Conservation (phyloP, 371 early-diverging fungal species). For the Scutellospora calospora region DNA sequence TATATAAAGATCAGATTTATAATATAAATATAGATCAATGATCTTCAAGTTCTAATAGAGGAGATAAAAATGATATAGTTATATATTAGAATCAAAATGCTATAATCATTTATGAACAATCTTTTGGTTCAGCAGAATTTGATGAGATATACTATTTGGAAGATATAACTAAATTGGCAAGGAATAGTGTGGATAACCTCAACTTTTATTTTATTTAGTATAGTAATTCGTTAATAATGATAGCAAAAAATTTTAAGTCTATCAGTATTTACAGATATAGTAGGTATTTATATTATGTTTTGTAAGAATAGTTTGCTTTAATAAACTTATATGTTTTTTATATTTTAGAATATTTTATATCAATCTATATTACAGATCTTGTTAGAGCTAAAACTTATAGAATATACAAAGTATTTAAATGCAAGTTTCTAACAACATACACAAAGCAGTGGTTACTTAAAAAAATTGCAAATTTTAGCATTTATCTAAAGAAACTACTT, state of each 20-base stretch:
- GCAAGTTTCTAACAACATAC: slow-evolving; percentile 17
- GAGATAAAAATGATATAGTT: background rate
- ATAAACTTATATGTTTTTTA: slow-evolving; percentile 15
- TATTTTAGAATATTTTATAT: slow-evolving; percentile 23
- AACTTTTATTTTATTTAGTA: slow-evolving; percentile 25
- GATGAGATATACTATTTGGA: background rate
- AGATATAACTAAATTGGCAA: slow-evolving; percentile 11
- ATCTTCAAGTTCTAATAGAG: background rate
- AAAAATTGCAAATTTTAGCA: slow-evolving; percentile 1
- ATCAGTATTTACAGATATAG: slow-evolving; percentile 13
- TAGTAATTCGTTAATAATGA: background rate
- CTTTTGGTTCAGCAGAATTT: slow-evolving; percentile 13
- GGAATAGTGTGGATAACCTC: slow-evolving; percentile 16
- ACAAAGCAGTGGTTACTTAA: background rate
- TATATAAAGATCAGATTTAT: slow-evolving; percentile 1
- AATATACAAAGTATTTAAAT: slow-evolving; percentile 29
- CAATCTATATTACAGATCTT: slow-evolving; percentile 18
- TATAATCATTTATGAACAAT: slow-evolving; percentile 25
- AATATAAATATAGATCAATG: slow-evolving; percentile 9
- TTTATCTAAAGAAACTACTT: background rate
- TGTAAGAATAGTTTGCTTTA: background rate
- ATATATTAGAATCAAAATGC: slow-evolving; percentile 15
- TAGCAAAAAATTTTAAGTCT: slow-evolving; percentile 22
- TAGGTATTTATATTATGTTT: slow-evolving; percentile 13
- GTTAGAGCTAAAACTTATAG: slow-evolving; percentile 18